Conservation (phyloP, 345 rosid genomes). For the Citropsis articulata region DNA sequence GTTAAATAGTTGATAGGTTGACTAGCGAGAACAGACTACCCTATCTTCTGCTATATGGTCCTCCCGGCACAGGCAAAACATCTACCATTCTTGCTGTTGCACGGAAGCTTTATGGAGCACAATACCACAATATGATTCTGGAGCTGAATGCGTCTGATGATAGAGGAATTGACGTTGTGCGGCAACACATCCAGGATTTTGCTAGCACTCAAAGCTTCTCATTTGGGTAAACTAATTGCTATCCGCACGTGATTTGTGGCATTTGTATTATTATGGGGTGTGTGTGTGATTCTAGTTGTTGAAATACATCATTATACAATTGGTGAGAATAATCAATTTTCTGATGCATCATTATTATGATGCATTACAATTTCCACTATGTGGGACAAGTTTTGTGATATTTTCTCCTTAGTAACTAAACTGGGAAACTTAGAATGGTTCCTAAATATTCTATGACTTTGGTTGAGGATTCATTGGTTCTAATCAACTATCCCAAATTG, state of each 20-base stretch:
- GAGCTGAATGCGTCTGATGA: constrained; percentile 97
- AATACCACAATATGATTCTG: constrained; percentile 86
- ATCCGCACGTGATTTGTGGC: too few relatives aligned
- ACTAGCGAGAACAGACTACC: constrained; percentile 93
- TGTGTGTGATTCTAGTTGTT: too few relatives aligned
- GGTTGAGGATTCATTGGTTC: too few relatives aligned
- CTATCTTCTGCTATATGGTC: constrained; percentile 86
- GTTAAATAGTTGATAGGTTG: constrained; percentile 74
- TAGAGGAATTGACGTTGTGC: constrained; percentile 90
- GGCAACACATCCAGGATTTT: constrained; percentile 93
- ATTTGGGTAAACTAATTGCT: constrained; percentile 39
- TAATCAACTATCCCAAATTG: too few relatives aligned
- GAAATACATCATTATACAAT: too few relatives aligned
- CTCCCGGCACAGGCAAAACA: constrained; percentile 99
- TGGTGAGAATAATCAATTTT: too few relatives aligned
- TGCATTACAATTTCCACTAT: too few relatives aligned
- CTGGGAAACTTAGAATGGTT: too few relatives aligned
- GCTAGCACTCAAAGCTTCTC: constrained; percentile 99
- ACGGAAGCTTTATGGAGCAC: constrained; percentile 83
- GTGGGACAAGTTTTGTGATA: too few relatives aligned
- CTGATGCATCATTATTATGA: too few relatives aligned
- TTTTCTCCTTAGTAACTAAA: too few relatives aligned
- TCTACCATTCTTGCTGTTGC: constrained; percentile 97
- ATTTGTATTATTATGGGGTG: background rate
- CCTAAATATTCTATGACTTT: too few relatives aligned